Conservation (phyloP, 2,329 filamentous ascomycete species). For the Trichophyton schoenleinii region DNA sequence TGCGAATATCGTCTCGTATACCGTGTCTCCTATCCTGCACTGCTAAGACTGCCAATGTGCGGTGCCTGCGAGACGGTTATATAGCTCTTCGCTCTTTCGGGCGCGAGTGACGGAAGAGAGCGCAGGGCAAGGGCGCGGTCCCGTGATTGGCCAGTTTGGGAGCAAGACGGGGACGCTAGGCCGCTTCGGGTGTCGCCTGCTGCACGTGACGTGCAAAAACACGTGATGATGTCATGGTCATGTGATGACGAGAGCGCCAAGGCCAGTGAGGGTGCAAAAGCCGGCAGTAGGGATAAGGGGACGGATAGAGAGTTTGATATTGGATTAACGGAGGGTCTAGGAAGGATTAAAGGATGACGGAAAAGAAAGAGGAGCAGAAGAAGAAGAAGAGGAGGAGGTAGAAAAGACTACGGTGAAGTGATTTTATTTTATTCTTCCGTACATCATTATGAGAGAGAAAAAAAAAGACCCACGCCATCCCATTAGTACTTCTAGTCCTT, state of each 20-base stretch:
- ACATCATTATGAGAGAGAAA: constrained; percentile 12
- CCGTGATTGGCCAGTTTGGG: constrained; percentile 26
- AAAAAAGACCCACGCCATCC: constrained; percentile 31
- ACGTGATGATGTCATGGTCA: background rate
- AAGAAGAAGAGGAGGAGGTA: background rate
- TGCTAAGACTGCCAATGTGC: background rate
- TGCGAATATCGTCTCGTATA: too few relatives aligned
- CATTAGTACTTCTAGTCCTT: constrained; percentile 66
- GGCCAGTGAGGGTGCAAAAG: background rate
- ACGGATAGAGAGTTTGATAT: too few relatives aligned
- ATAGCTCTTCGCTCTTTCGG: constrained; percentile 1
- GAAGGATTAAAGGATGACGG: background rate
- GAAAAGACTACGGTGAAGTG: background rate
- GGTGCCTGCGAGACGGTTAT: background rate
- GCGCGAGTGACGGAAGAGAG: background rate
- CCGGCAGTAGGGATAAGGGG: background rate
- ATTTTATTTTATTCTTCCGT: background rate
- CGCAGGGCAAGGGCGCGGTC: constrained; percentile 8
- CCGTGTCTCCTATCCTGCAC: too few relatives aligned
- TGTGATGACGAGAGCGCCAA: background rate
- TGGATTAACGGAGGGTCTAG: background rate
- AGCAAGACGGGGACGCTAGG: constrained; percentile 15
- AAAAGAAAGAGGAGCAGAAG: background rate
- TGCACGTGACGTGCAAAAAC: background rate
- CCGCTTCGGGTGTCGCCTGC: background rate